Evolutionary conservation across 2,329 filamentous ascomycete species (phyloP).

Genomic region (Xylariomycetidae sp.): DNA sequence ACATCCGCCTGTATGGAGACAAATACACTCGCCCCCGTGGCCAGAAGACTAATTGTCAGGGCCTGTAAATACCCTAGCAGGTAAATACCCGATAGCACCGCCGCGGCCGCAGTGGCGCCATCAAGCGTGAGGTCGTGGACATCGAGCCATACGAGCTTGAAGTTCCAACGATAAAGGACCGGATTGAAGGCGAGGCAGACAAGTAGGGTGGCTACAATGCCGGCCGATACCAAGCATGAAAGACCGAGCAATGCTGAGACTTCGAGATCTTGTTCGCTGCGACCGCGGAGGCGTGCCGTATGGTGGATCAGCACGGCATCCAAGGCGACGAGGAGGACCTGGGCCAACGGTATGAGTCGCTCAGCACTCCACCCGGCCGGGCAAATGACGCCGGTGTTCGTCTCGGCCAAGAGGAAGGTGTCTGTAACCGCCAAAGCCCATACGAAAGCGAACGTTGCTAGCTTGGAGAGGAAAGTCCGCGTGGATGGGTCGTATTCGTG

Average conservation of each 20-base stretch:
- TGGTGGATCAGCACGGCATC: slow-evolving; percentile 29
- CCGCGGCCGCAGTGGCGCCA: slow-evolving; percentile 17
- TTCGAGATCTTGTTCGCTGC: slow-evolving; percentile 20
- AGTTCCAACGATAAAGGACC: slow-evolving; percentile 23
- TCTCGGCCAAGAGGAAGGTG: slow-evolving; percentile 20
- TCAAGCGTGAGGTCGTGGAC: slow-evolving; percentile 26
- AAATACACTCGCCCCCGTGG: slow-evolving; percentile 17
- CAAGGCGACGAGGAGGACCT: slow-evolving; percentile 20
- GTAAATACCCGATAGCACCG: slow-evolving; percentile 21
- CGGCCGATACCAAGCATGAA: slow-evolving; percentile 17
- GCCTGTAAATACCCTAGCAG: slow-evolving; percentile 23
- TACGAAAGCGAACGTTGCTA: slow-evolving; percentile 18
- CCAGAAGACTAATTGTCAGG: slow-evolving; percentile 21
- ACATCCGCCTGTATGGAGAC: slow-evolving; percentile 19
- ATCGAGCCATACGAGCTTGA: slow-evolving; percentile 23
- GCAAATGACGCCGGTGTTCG: slow-evolving; percentile 24
- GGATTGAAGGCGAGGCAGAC: slow-evolving; percentile 23
- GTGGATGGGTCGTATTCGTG: slow-evolving; percentile 8
- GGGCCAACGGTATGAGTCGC: slow-evolving; percentile 24
- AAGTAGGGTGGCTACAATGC: slow-evolving; percentile 18
- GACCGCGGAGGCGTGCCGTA: slow-evolving; percentile 17
- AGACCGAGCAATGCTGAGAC: slow-evolving; percentile 19
- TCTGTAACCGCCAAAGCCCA: slow-evolving; percentile 28
- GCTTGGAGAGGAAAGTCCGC: slow-evolving; percentile 11
- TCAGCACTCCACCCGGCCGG: slow-evolving; percentile 20